Evolutionary conservation across 169 alveolate genomes (phyloP), one percentile per base, ranked within the genome.

Genomic region (Toxoplasma gondii): DNA sequence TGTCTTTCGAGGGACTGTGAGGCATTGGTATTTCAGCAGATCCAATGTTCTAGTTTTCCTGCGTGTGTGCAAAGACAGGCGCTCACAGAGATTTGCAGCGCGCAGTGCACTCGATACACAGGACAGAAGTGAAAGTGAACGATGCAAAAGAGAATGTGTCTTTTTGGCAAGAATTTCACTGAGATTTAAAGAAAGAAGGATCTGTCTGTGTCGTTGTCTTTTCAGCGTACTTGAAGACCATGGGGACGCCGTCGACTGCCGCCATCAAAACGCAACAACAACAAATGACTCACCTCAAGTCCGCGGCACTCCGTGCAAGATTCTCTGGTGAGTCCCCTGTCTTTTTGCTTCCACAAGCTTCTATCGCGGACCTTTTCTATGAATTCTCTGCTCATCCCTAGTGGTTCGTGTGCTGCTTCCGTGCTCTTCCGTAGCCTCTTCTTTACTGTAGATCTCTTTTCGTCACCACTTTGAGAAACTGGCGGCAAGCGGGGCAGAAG

Each of bases 211-310:
- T 31, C 22, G 84, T 36, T 17, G 43, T 36, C 27, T 34, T 49
- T 69, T 7, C 87, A 69, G 93, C 93, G 36, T 88, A 38, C 39
- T 29, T 88, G 82, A 88, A 88, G 92, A 58, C 84, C 43, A 88
- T 64, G 84, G 92, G 92, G 24, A 88, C 92, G 82, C 92, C 92
- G 53, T 88, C 92, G 10, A 70, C 58, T 10, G 92, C 92, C 36
- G 92, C 92, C 27, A 24, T 88, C 31, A 88, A 88, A 64, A 45
- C 83, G 10, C 93, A 88, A 70, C 93, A 88, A 88, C 93, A 69
- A 70, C 88, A 88, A 39, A 53, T 54, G 44, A n/a, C 5, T 7
- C 78, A 86, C 27, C 80, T 34, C 45, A 17, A 74, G 2, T 31
- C 91, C 5, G 91, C 91, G 45, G 81, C 80, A 22, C 70, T 86